phyloP scores from a whole-genome alignment of 257 asterid species.

The Solanum virginianum region DNA sequence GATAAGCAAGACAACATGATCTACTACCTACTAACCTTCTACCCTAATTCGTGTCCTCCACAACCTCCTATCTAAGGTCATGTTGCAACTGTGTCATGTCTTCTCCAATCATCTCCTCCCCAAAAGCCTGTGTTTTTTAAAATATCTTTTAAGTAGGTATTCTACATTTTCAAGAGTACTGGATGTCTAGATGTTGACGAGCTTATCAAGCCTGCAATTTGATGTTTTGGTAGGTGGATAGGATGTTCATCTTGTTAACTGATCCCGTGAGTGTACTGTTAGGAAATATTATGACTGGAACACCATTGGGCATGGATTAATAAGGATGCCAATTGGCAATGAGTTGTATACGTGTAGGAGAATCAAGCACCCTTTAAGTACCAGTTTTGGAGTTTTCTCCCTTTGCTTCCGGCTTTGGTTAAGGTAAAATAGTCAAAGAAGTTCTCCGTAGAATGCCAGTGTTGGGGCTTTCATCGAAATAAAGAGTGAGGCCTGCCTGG shows the following conservation, averaged over 20 bases:
- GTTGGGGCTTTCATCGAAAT: neutral
- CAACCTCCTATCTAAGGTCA: no score
- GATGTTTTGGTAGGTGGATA: neutral
- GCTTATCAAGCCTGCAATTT: neutral
- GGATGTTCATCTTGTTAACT: neutral
- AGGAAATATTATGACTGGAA: neutral
- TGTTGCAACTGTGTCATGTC: no score
- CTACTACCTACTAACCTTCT: no score
- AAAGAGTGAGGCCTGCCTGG: neutral
- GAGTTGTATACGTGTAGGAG: neutral
- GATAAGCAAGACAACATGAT: no score
- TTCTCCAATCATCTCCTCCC: no score
- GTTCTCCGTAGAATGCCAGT: neutral
- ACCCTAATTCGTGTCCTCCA: no score
- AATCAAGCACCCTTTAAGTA: neutral
- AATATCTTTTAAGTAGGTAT: neutral
- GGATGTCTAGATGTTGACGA: neutral
- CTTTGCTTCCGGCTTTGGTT: neutral
- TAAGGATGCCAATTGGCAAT: neutral
- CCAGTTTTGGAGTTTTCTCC: neutral
- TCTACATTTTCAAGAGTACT: neutral
- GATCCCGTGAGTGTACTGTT: neutral
- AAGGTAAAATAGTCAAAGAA: neutral
- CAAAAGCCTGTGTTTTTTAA: neutral
- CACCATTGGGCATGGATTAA: neutral